phyloP scores from a whole-genome alignment of 1,284 basidiomycete species.

The Ustilago shanxiensis region DNA sequence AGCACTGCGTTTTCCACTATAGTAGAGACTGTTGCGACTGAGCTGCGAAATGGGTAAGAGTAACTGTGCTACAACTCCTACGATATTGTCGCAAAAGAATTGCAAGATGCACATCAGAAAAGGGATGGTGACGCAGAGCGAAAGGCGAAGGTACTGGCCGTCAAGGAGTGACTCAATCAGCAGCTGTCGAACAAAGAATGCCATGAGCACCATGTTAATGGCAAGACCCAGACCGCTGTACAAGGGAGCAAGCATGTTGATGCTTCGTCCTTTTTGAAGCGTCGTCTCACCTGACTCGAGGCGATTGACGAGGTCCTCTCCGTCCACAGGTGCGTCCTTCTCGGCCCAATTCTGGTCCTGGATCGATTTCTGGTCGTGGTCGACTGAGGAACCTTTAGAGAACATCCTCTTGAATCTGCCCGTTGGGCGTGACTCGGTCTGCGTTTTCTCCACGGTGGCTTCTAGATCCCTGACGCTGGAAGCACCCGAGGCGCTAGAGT shows the following conservation, averaged over 20 bases:
- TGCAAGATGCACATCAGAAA: conserved; percentile 78
- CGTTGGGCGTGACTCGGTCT: no score
- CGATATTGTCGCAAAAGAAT: conserved; percentile 75
- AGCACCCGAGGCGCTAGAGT: no score
- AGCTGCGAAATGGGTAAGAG: conserved; percentile 77
- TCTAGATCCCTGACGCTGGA: no score
- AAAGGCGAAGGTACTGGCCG: conserved; percentile 76
- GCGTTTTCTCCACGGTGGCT: no score
- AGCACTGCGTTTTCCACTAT: conserved; percentile 52
- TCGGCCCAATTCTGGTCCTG: no score
- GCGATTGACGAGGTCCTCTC: no score
- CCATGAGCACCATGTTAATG: conserved; percentile 64
- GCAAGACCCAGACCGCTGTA: not conserved
- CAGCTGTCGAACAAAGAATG: conserved; percentile 76
- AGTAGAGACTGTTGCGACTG: conserved; percentile 69
- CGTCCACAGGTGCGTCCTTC: no score
- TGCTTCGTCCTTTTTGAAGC: no score
- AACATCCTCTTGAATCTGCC: no score
- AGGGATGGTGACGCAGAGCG: conserved; percentile 73
- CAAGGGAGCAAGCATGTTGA: not conserved
- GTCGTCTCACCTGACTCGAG: no score
- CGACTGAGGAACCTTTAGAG: no score
- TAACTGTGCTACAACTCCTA: conserved; percentile 70
- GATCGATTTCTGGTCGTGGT: no score
- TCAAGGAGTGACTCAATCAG: conserved; percentile 80